These are phyloP conservation scores for Phytophthora constricta DNA, from an alignment of 352 stramenopile species.

Conservation along the genomic window DNA sequence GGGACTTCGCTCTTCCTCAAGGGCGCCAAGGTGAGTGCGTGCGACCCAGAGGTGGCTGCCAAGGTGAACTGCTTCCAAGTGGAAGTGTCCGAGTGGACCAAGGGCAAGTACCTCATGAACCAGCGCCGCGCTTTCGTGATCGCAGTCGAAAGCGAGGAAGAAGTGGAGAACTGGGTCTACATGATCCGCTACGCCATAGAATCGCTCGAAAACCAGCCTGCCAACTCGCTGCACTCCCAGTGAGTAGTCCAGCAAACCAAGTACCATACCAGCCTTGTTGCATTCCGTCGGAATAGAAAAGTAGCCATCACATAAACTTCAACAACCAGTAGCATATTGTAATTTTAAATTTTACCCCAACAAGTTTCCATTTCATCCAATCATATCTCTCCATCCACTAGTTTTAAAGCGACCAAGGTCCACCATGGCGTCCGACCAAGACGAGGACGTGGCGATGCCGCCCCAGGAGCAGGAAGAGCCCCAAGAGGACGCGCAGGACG, in stretches of 20 bases:
- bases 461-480: neutral
- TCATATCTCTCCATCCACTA: neutral
- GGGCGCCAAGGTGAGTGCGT: constrained; percentile 74
- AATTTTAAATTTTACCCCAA: constrained; percentile 4
- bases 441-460: too few relatives aligned
- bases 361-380: neutral
- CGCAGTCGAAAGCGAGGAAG: constrained; percentile 71
- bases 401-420: too few relatives aligned
- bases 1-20: constrained; percentile 76
- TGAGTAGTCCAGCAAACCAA: neutral
- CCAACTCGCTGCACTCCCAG: constrained; percentile 8
- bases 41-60: constrained; percentile 67
- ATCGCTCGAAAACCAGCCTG: constrained; percentile 69
- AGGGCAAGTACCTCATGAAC: constrained; percentile 68
- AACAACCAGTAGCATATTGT: constrained; percentile 6
- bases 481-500: neutral
- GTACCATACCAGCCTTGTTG: constrained; percentile 15
- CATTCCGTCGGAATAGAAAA: constrained; percentile 1
- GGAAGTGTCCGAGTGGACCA: constrained; percentile 85
- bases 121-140: constrained; percentile 77
- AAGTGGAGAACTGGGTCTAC: constrained; percentile 87
- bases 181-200: constrained; percentile 89
- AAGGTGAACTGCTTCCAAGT: constrained; percentile 90
- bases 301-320: constrained; percentile 12
- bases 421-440: too few relatives aligned